phyloP scores from a whole-genome alignment of 2,329 filamentous ascomycete species.

The Dactylonectria macrodidyma region DNA sequence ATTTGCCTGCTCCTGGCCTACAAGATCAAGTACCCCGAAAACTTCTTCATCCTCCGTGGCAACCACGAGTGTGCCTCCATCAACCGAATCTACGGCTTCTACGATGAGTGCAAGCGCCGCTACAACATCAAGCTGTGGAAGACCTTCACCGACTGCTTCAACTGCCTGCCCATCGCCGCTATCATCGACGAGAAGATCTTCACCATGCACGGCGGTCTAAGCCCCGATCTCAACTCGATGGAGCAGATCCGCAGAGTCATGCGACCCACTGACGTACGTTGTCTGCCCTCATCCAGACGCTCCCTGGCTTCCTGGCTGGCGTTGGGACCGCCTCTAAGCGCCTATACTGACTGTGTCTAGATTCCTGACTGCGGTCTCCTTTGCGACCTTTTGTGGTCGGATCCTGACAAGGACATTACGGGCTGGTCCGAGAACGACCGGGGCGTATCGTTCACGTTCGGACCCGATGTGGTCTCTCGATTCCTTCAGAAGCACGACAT shows the following conservation, averaged over 20 bases:
- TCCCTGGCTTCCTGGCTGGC: slow-evolving; percentile 22
- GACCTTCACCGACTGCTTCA: slow-evolving; percentile 99
- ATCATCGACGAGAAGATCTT: slow-evolving; percentile 99
- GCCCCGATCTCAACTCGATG: slow-evolving; percentile 98
- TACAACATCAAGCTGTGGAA: slow-evolving; percentile 99
- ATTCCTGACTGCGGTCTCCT: slow-evolving; percentile 98
- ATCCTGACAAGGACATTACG: slow-evolving; percentile 99
- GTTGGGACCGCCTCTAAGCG: slow-evolving; percentile 38
- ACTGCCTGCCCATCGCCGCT: slow-evolving; percentile 96
- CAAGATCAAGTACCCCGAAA: slow-evolving; percentile 99
- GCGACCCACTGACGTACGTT: slow-evolving; percentile 96
- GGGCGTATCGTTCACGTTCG: slow-evolving; percentile 98
- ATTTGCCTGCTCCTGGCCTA: slow-evolving; percentile 97
- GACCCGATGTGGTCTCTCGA: slow-evolving; percentile 94
- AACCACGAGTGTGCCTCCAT: slow-evolving; percentile 99
- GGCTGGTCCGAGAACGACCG: slow-evolving; percentile 99
- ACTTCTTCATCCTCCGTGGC: slow-evolving; percentile 98
- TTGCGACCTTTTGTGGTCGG: slow-evolving; percentile 98
- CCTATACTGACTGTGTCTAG: slow-evolving; percentile 62
- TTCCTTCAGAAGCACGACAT: slow-evolving; percentile 99
- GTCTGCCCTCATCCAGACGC: slow-evolving; percentile 36
- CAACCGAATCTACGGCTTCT: slow-evolving; percentile 99
- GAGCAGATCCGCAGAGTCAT: slow-evolving; percentile 99
- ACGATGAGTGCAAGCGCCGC: slow-evolving; percentile 98
- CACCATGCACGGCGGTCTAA: slow-evolving; percentile 98